These are phyloP conservation scores for Lithospermum erythrorhizon DNA, from an alignment of 257 asterid genomes.

Conservation along the genomic window DNA sequence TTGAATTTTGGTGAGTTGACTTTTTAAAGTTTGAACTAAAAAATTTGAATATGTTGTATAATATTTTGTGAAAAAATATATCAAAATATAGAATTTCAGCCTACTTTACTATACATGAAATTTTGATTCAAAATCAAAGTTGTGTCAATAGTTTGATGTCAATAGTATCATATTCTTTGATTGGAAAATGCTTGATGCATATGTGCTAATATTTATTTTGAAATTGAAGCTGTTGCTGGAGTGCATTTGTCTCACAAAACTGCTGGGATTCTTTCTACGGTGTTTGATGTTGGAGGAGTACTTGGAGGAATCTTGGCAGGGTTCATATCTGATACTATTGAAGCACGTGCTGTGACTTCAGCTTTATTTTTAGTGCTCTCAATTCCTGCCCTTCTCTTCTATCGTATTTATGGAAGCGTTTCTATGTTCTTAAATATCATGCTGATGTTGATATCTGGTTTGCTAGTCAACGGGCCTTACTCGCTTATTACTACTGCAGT, in stretches of 20 bases:
- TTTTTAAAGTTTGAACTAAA: no score
- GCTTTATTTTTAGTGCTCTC: conserved; percentile 48
- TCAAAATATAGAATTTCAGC: no score
- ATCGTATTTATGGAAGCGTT: conserved; percentile 64
- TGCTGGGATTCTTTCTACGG: conserved; percentile 80
- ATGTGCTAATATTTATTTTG: conserved; percentile 1
- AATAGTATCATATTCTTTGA: conserved; percentile 2
- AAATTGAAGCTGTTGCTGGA: conserved; percentile 69
- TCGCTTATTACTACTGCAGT: conserved; percentile 90
- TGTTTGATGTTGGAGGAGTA: conserved; percentile 87
- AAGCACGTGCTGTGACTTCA: conserved; percentile 81
- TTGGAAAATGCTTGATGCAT: neutral
- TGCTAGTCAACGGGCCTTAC: conserved; percentile 83
- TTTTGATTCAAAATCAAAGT: no score
- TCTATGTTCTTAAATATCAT: conserved; percentile 46
- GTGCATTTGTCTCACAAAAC: conserved; percentile 57
- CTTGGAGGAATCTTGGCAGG: conserved; percentile 89
- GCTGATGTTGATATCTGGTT: conserved; percentile 66
- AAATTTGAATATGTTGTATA: no score
- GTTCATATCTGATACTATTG: conserved; percentile 54
- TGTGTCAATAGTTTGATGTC: neutral
- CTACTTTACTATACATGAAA: no score
- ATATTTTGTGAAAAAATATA: no score
- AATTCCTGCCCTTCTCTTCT: conserved; percentile 55
- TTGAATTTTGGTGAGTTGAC: no score